A percentile compares a stretch with the other conserved stretches of the same genome.
These are phyloP conservation scores for Apiospora pterosperma DNA, from an alignment of 2,329 filamentous ascomycete species.

Conservation along the genomic window DNA sequence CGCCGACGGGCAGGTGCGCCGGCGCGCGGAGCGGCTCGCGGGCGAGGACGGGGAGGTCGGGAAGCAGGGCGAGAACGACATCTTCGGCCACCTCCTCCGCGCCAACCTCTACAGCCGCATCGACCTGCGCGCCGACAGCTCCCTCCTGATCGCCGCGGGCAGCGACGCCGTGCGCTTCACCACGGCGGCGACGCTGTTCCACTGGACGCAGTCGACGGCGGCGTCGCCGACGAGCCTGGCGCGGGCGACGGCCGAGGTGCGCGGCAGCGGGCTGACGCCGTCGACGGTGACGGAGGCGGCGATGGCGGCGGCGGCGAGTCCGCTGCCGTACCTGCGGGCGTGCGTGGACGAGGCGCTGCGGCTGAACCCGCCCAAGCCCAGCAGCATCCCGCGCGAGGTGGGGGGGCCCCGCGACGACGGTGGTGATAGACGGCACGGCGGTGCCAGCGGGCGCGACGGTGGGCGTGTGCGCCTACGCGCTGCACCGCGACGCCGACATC, in stretches of 20 bases:
- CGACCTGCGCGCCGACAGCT: slow-evolving; percentile 7
- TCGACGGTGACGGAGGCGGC: background rate
- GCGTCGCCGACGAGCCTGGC: background rate
- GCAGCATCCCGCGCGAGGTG: background rate
- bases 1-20: slow-evolving; percentile 1
- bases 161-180: slow-evolving; percentile 6
- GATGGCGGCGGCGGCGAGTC: background rate
- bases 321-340: slow-evolving; percentile 6
- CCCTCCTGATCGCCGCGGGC: slow-evolving; percentile 6
- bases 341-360: slow-evolving; percentile 10
- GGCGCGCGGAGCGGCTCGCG: background rate
- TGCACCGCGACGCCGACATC: slow-evolving; percentile 32
- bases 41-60: background rate
- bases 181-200: background rate
- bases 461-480: slow-evolving; percentile 24
- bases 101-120: slow-evolving; percentile 6
- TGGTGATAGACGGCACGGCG: slow-evolving; percentile 17
- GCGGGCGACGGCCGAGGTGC: background rate
- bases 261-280: background rate
- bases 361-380: slow-evolving; percentile 3
- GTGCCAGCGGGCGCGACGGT: slow-evolving; percentile 24
- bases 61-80: background rate
- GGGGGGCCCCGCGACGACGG: background rate
- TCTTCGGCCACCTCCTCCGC: slow-evolving; percentile 4
- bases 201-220: background rate